A percentile compares a stretch with the other conserved stretches of the same genome.
These are phyloP conservation scores for Coprinopsis strossmayeri DNA, from an alignment of 768 basidiomycete genomes.

Conservation along the genomic window DNA sequence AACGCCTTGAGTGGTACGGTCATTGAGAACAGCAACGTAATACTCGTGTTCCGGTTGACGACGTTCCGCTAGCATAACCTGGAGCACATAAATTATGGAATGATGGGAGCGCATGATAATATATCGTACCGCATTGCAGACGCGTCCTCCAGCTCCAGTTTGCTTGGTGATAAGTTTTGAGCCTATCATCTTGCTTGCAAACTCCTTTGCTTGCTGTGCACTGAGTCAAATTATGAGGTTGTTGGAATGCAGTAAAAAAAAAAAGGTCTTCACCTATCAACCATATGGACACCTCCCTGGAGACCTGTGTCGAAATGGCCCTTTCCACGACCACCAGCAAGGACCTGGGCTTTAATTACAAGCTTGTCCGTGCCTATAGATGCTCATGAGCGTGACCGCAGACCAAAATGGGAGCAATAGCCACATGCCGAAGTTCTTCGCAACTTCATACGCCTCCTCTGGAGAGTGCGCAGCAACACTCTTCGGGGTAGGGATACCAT, in stretches of 20 bases:
- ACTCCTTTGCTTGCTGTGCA: constrained; percentile 82
- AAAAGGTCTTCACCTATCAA: constrained; percentile 56
- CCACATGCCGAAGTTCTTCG: constrained; percentile 75
- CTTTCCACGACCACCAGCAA: constrained; percentile 98
- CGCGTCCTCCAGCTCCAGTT: constrained; percentile 84
- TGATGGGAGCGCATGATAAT: background rate
- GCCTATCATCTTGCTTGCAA: constrained; percentile 90
- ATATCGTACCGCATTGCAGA: constrained; percentile 85
- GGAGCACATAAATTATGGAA: background rate
- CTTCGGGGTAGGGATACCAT: constrained; percentile 93
- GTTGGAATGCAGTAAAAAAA: background rate
- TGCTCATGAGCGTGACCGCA: no score
- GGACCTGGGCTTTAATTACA: constrained; percentile 98
- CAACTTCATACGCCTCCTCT: constrained; percentile 84
- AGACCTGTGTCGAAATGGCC: constrained; percentile 94
- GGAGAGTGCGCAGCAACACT: constrained; percentile 82
- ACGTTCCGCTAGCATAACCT: constrained; percentile 98
- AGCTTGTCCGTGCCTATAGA: constrained; percentile 64
- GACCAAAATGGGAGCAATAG: no score
- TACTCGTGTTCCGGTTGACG: constrained; percentile 93
- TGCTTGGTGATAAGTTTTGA: constrained; percentile 97
- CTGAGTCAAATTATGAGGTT: constrained; percentile 28
- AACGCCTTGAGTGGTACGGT: constrained; percentile 81
- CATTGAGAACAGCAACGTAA: constrained; percentile 95
- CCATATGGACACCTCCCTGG: constrained; percentile 95